Conservation (phyloP, 306 rosid genomes). For the barrel medic (Medicago truncatula) region MtrunA17r5.0-ANR NC_053042.1:865001-865500, state of each 20-base stretch:
- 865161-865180: no score
- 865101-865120: no score
- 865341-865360: background rate
- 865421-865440: background rate
- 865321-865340: background rate
- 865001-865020: background rate
- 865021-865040: background rate
- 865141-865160: no score
- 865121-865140: no score
- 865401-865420: background rate
- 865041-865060: background rate
- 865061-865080: no score
- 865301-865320: background rate
- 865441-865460: background rate
- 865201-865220: no score
- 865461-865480: conserved; percentile 22
- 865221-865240: conserved; percentile 56
- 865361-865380: background rate
- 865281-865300: background rate
- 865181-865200: no score
- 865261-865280: conserved; percentile 9
- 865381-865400: background rate
- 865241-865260: background rate
- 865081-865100: no score
- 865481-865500: conserved; percentile 15